Conservation (phyloP, 257 asterid species). For the Capsicum chinense region DNA sequence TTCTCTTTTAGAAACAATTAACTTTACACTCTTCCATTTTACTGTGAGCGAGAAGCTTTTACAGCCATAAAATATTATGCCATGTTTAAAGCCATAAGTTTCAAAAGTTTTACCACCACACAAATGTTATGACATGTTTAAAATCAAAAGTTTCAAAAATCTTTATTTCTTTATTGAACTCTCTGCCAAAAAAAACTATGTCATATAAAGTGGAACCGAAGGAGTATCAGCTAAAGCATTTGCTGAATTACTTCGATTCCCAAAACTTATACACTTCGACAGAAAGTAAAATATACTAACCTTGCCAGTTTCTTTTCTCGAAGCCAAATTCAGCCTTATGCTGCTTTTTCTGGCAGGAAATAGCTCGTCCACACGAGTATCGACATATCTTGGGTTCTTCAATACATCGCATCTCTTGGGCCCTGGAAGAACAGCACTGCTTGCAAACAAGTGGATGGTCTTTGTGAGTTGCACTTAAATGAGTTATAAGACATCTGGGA, state of each 20-base stretch:
- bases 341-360: slow-evolving; percentile 70
- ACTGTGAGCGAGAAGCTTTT: neutral
- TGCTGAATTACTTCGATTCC: neutral
- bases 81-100: neutral
- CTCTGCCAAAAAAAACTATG: neutral
- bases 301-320: slow-evolving; percentile 60
- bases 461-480: slow-evolving; percentile 22
- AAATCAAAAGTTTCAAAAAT: neutral
- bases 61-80: neutral
- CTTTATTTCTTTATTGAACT: slow-evolving; percentile 13
- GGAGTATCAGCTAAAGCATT: neutral
- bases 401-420: slow-evolving; percentile 52
- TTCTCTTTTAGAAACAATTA: neutral
- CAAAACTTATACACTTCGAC: neutral
- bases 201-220: neutral
- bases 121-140: neutral
- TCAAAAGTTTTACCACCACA: neutral
- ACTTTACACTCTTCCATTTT: neutral
- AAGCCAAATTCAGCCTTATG: slow-evolving; percentile 52
- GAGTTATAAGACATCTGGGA: slow-evolving; percentile 20
- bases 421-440: slow-evolving; percentile 52
- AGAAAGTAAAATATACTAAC: slow-evolving; percentile 40
- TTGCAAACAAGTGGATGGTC: slow-evolving; percentile 42
- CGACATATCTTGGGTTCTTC: slow-evolving; percentile 56
- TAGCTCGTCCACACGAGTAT: slow-evolving; percentile 65